A percentile compares a stretch with the other conserved stretches of the same genome.
Evolutionary conservation across 352 stramenopile species (phyloP).

Genomic region (Phytophthora europaea): DNA sequence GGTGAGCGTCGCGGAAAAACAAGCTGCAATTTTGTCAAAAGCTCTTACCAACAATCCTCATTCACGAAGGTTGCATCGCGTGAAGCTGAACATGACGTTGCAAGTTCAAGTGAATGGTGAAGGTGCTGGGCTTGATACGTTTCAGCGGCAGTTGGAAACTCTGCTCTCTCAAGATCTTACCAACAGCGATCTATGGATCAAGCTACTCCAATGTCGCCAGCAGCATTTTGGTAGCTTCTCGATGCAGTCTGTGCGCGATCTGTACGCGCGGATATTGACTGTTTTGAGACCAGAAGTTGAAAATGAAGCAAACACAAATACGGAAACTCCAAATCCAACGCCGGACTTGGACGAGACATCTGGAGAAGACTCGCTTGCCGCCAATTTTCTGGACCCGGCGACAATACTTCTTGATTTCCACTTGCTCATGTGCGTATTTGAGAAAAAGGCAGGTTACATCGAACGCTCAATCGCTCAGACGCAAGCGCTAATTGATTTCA

Average conservation of each 20-base stretch:
- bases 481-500: slow-evolving; percentile 75
- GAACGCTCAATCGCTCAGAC: slow-evolving; percentile 76
- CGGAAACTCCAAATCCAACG: neutral
- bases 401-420: slow-evolving; percentile 60
- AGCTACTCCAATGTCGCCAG: slow-evolving; percentile 55
- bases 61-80: slow-evolving; percentile 49
- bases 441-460: slow-evolving; percentile 62
- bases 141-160: slow-evolving; percentile 52
- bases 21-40: slow-evolving; percentile 67
- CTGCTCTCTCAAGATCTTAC: slow-evolving; percentile 61
- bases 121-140: slow-evolving; percentile 42
- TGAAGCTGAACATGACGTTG: slow-evolving; percentile 69
- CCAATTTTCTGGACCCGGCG: slow-evolving; percentile 23
- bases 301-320: slow-evolving; percentile 5
- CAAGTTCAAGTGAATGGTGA: slow-evolving; percentile 12
- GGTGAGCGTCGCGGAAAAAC: slow-evolving; percentile 66
- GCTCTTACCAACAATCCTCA: slow-evolving; percentile 62
- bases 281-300: slow-evolving; percentile 53
- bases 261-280: slow-evolving; percentile 73
- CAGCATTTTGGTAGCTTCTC: slow-evolving; percentile 83
- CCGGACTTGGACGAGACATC: neutral
- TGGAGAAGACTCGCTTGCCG: neutral
- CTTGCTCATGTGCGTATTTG: slow-evolving; percentile 57
- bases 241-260: slow-evolving; percentile 68
- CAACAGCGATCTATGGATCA: slow-evolving; percentile 67